These are phyloP conservation scores for Auricularia sp. DNA, from an alignment of 768 basidiomycete species.

Conservation along the genomic window DNA sequence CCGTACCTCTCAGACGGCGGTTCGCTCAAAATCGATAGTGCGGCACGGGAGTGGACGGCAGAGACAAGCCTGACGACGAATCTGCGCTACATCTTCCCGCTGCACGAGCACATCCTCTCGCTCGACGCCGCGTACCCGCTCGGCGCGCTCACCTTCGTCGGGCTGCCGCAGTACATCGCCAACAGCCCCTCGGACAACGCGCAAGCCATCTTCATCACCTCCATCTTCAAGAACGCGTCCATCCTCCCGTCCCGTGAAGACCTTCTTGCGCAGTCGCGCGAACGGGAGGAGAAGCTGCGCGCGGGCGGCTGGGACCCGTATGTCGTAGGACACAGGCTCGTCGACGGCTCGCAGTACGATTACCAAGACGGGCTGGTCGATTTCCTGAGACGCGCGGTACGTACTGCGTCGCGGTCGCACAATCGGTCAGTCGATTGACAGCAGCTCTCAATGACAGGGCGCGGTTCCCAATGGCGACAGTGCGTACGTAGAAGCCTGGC, in stretches of 20 bases:
- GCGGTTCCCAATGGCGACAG: background rate
- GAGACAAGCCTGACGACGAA: conserved; percentile 32
- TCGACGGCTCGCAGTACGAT: conserved; percentile 19
- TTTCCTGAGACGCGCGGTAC: conserved; percentile 14
- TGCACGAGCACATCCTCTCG: conserved; percentile 44
- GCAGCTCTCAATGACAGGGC: too few species aligned
- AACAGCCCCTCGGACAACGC: conserved; percentile 42
- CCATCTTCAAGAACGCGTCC: conserved; percentile 32
- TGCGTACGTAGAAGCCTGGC: too few species aligned
- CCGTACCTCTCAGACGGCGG: conserved; percentile 32
- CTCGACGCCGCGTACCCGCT: conserved; percentile 36
- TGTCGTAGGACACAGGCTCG: conserved; percentile 35
- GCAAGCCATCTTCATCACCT: conserved; percentile 37
- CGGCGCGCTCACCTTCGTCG: conserved; percentile 47
- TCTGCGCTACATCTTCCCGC: conserved; percentile 43
- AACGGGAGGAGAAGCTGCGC: conserved; percentile 29
- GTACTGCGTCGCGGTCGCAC: background rate
- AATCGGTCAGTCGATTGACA: too few species aligned
- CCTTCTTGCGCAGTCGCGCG: conserved; percentile 27
- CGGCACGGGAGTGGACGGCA: background rate
- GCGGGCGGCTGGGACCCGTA: conserved; percentile 39
- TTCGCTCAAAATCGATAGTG: background rate
- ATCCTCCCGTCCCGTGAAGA: conserved; percentile 32
- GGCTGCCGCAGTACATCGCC: conserved; percentile 36
- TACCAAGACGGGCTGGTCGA: conserved; percentile 25